Evolutionary conservation across 768 basidiomycete genomes (phyloP).

Genomic region (Trametopsis cervina): DNA sequence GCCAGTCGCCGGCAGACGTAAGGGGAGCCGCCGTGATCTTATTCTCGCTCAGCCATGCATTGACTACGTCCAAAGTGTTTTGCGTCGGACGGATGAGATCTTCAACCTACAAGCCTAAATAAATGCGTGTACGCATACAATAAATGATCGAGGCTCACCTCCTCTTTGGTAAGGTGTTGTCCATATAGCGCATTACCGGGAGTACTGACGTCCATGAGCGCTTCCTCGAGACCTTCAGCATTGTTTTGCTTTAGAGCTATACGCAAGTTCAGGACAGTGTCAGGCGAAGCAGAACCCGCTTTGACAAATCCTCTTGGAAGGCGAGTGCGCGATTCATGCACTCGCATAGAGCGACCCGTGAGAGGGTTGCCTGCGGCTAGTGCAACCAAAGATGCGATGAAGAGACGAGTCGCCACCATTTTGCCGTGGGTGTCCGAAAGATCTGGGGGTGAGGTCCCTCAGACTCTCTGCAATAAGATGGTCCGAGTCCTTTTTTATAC

Average conservation of each 20-base stretch:
- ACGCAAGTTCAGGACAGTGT: conserved; percentile 28
- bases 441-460: conserved; percentile 1
- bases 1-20: conserved; percentile 29
- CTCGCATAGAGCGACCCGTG: conserved; percentile 17
- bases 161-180: conserved; percentile 30
- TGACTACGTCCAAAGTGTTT: conserved; percentile 23
- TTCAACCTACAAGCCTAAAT: conserved; percentile 20
- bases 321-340: conserved; percentile 23
- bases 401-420: conserved; percentile 14
- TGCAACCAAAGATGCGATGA: conserved; percentile 13
- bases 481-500: conserved; percentile 11
- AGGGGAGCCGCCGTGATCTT: conserved; percentile 17
- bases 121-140: too few relatives aligned
- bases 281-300: conserved; percentile 23
- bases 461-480: neutral
- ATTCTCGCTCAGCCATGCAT: conserved; percentile 22
- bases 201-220: conserved; percentile 30
- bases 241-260: conserved; percentile 30
- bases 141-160: too few relatives aligned
- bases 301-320: conserved; percentile 24
- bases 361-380: conserved; percentile 16
- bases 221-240: conserved; percentile 29
- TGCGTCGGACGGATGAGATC: conserved; percentile 21
- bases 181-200: conserved; percentile 30
- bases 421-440: conserved; percentile 8